These are phyloP conservation scores for Saccharomyces hybrid DNA, from an alignment of 1,139 yeast species.

Conservation along the genomic window DNA sequence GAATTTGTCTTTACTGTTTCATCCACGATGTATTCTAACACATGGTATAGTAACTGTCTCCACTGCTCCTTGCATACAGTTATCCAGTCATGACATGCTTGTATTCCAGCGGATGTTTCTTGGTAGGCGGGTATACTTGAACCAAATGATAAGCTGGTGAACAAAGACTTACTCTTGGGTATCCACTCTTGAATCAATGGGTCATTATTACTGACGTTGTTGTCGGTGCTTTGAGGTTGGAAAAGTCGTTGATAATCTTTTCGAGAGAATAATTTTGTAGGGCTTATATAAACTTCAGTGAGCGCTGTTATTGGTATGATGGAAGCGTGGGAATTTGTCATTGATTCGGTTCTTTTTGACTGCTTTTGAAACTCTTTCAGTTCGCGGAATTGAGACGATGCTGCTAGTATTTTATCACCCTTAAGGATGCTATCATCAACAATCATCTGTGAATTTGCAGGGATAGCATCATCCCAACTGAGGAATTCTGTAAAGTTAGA, in stretches of 20 bases:
- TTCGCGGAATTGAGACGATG: not conserved
- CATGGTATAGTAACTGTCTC: not conserved
- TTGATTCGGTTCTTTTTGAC: not conserved
- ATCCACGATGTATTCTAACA: not conserved
- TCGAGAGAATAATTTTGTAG: not conserved
- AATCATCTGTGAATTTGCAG: conserved; percentile 14
- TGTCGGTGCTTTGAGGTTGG: not conserved
- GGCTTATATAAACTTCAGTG: not conserved
- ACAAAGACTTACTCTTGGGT: not conserved
- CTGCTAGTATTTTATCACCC: not conserved
- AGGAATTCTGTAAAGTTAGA: conserved; percentile 66
- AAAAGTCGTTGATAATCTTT: not conserved
- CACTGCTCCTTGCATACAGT: not conserved
- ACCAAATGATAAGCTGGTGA: not conserved
- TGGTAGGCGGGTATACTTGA: not conserved
- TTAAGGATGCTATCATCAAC: not conserved
- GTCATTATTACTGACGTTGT: not conserved
- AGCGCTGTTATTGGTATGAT: not conserved
- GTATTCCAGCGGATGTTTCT: not conserved
- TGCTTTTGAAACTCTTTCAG: not conserved
- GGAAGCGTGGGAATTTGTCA: not conserved
- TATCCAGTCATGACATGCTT: not conserved
- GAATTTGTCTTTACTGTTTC: not conserved
- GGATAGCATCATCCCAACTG: conserved; percentile 28
- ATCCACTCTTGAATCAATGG: not conserved